A percentile compares a stretch with the other conserved stretches of the same genome.
Evolutionary conservation across 331 rosid species (phyloP).

Genomic region (Quercus phellos): DNA sequence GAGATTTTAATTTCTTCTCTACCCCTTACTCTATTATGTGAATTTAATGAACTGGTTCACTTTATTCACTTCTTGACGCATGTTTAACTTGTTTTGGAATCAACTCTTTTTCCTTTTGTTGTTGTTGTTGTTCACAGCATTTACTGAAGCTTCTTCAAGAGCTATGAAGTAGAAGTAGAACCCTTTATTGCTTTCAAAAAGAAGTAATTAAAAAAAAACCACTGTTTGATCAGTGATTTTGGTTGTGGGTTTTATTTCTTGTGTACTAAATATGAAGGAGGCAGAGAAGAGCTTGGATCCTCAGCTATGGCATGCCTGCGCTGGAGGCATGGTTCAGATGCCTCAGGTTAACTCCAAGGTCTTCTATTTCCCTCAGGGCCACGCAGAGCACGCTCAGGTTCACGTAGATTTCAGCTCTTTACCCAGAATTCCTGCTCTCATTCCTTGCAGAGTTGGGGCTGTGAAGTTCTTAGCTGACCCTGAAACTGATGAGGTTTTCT

Average conservation of each 20-base stretch:
- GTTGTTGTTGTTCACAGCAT: slow-evolving; percentile 8
- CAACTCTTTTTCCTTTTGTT: slow-evolving; percentile 6
- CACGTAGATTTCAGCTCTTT: slow-evolving; percentile 49
- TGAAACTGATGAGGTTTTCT: slow-evolving; percentile 82
- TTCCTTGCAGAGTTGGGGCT: slow-evolving; percentile 65
- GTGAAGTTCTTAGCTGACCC: slow-evolving; percentile 81
- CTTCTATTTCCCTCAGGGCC: slow-evolving; percentile 94
- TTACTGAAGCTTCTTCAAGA: slow-evolving; percentile 6
- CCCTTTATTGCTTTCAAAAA: neutral
- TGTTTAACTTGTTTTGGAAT: slow-evolving; percentile 16
- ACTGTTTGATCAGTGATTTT: slow-evolving; percentile 31
- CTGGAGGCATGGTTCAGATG: slow-evolving; percentile 96
- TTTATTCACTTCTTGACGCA: slow-evolving; percentile 8
- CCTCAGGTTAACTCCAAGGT: slow-evolving; percentile 74
- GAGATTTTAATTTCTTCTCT: neutral
- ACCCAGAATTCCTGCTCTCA: slow-evolving; percentile 53
- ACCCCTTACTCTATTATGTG: neutral
- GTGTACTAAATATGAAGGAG: slow-evolving; percentile 49
- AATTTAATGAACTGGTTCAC: neutral
- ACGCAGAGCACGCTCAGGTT: slow-evolving; percentile 86
- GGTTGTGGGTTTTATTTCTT: neutral
- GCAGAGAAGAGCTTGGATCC: slow-evolving; percentile 70
- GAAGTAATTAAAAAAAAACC: neutral
- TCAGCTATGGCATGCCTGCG: slow-evolving; percentile 98
- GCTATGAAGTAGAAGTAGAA: neutral